phyloP scores from a whole-genome alignment of 192 early-diverging fungal species.

The Geranomyces variabilis region DNA sequence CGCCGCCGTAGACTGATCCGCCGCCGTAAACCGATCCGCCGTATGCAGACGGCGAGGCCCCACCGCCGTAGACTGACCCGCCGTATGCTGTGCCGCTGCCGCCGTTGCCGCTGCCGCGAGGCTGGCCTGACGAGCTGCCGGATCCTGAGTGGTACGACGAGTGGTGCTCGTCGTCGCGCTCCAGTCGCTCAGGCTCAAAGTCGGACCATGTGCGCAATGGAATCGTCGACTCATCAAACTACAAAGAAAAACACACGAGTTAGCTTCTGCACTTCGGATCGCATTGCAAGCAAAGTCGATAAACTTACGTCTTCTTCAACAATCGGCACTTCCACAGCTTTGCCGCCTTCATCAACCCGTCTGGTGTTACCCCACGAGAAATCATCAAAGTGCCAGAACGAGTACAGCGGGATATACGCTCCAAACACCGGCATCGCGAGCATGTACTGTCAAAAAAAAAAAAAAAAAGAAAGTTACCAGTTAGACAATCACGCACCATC shows the following conservation, averaged over 20 bases:
- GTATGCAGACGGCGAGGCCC: constrained; percentile 7
- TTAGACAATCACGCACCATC: not conserved
- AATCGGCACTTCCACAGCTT: constrained; percentile 34
- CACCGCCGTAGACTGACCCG: constrained; percentile 42
- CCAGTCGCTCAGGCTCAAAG: constrained; percentile 66
- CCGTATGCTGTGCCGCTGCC: constrained; percentile 25
- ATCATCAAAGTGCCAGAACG: constrained; percentile 99
- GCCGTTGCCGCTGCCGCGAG: constrained; percentile 3
- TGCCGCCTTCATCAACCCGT: constrained; percentile 80
- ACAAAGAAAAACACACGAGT: not conserved
- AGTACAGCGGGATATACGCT: constrained; percentile 89
- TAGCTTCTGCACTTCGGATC: not conserved
- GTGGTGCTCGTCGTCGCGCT: constrained; percentile 16
- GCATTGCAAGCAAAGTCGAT: not conserved
- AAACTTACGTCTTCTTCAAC: constrained; percentile 62
- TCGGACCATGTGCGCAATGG: constrained; percentile 84
- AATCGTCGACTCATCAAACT: constrained; percentile 83
- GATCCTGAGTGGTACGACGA: constrained; percentile 26
- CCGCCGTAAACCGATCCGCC: constrained; percentile 44
- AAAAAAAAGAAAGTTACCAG: constrained; percentile 4
- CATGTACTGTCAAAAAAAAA: constrained; percentile 62
- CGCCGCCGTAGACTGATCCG: constrained; percentile 18
- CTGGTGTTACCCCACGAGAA: constrained; percentile 99
- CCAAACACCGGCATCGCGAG: constrained; percentile 90
- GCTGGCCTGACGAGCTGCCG: constrained; percentile 12